These are phyloP conservation scores for Colletotrichum navitas DNA, from an alignment of 2,329 filamentous ascomycete species.

Conservation along the genomic window DNA sequence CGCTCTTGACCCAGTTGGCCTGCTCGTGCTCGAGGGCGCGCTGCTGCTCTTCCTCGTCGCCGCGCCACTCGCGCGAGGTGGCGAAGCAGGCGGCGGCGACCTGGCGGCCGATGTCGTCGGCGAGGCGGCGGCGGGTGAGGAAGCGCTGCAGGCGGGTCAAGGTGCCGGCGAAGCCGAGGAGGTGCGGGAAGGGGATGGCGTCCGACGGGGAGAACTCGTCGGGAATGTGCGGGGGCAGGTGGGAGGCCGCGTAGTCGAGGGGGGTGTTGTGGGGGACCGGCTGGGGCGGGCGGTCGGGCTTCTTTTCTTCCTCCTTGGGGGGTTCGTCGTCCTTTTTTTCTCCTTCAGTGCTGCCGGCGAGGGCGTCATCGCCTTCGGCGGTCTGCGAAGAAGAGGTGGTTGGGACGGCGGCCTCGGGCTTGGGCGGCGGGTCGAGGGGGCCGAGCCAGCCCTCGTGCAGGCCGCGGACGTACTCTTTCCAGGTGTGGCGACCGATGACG, in stretches of 20 bases:
- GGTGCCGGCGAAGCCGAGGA: conserved; percentile 93
- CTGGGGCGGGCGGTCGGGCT: conserved; percentile 70
- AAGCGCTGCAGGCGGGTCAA: conserved; percentile 89
- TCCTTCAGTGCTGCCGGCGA: conserved; percentile 17
- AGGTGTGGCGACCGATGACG: conserved; percentile 89
- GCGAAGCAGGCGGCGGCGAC: conserved; percentile 87
- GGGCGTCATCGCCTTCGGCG: conserved; percentile 11
- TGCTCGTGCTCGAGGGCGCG: conserved; percentile 78
- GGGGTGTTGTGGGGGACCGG: conserved; percentile 81
- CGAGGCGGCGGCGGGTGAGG: conserved; percentile 85
- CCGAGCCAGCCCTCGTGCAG: conserved; percentile 97
- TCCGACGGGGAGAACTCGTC: conserved; percentile 78
- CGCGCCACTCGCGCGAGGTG: conserved; percentile 62
- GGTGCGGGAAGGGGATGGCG: conserved; percentile 84
- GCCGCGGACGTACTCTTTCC: conserved; percentile 97
- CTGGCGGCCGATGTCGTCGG: conserved; percentile 88
- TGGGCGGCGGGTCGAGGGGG: conserved; percentile 75
- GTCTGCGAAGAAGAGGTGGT: no score
- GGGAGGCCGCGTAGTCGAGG: conserved; percentile 76
- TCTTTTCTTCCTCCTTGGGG: conserved; percentile 63
- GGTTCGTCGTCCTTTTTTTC: conserved; percentile 53
- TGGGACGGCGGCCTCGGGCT: conserved; percentile 45
- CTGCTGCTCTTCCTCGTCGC: conserved; percentile 68
- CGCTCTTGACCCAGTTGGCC: conserved; percentile 85
- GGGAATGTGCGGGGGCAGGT: conserved; percentile 75